Base-by-base conservation (phyloP, 2,329 filamentous ascomycete species). In the Aplosporella prunicola region DNA sequence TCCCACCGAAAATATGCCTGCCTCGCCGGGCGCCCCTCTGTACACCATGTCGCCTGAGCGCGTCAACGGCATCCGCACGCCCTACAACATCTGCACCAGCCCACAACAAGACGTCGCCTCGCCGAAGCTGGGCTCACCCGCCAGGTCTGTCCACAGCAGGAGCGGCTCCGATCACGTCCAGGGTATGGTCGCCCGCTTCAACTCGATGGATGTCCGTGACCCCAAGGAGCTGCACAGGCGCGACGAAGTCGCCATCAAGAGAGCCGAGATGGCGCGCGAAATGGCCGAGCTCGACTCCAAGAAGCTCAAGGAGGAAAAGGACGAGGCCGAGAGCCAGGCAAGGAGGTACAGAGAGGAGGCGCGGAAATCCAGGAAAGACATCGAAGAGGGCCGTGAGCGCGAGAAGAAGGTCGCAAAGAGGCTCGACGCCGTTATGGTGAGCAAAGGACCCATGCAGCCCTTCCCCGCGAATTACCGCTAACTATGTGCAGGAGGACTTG, bases 321-420 rank as follows among this genome's bases (percentile, higher is more conserved):
- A 87, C 52, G 78, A 82, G 60, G 78, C 80, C 9, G 81, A 85
- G 61, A 64, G 62, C n/a, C 79, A 85, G 50, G 69, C 78, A 62
- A 70, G 72, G 44, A 69, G 69, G 27, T 71, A 75, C 49, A 70
- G 71, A 43, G 78, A 83, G 7, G 80, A 85, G 51, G 61, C 62
- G 14, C 64, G 68, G 41, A 51, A 58, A 27, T 54, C 83, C 42
- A 67, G 68, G 40, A 72, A 66, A 43, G 71, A 79, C 36, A 45
- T 78, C 10, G 78, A 82, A 5, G 79, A 85, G 43, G 72, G 75
- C 9, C 73, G 69, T 40, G 76, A 80, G 39, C 64, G 79, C 24
- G 80, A 85, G 57, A 65, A 76, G 46, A 75, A 70, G 47, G 75
- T 81, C 0, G 72, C 74, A 15, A 79, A 82, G 59, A 67, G 79